Evolutionary conservation across 768 basidiomycete species (phyloP).

Genomic region (Suillus sp.): DNA sequence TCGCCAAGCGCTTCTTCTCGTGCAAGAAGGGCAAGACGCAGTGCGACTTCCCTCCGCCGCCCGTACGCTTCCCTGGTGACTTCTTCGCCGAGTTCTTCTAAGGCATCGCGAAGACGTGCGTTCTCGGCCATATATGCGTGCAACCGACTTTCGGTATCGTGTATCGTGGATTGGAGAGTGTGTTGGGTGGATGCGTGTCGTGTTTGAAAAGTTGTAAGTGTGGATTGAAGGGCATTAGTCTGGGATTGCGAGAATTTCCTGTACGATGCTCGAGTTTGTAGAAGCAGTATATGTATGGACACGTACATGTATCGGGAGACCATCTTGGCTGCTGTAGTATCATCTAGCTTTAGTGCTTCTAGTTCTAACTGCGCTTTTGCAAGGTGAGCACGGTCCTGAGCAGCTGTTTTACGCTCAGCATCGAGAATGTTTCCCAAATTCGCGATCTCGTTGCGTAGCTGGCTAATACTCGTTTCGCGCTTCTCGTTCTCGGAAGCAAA

Average conservation of each 20-base stretch:
- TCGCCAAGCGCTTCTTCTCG: slow-evolving; percentile 66
- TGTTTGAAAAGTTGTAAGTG: slow-evolving; percentile 57
- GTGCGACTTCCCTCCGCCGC: slow-evolving; percentile 66
- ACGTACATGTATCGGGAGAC: slow-evolving; percentile 84
- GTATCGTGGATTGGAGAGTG: slow-evolving; percentile 56
- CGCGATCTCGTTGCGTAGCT: slow-evolving; percentile 48
- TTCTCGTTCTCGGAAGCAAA: slow-evolving; percentile 50
- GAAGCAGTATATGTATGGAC: background rate
- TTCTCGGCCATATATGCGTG: slow-evolving; percentile 44
- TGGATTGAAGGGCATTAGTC: slow-evolving; percentile 62
- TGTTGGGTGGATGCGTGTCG: slow-evolving; percentile 64
- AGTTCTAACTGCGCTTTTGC: slow-evolving; percentile 51
- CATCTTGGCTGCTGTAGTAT: slow-evolving; percentile 78
- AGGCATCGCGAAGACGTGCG: slow-evolving; percentile 53
- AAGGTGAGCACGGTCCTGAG: slow-evolving; percentile 47
- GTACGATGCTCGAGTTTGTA: background rate
- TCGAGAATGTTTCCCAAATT: slow-evolving; percentile 43
- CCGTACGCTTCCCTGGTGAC: slow-evolving; percentile 72
- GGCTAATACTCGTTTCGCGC: slow-evolving; percentile 45
- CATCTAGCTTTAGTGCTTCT: slow-evolving; percentile 59
- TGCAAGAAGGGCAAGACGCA: slow-evolving; percentile 61
- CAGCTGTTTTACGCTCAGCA: slow-evolving; percentile 45
- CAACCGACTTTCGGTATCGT: slow-evolving; percentile 45
- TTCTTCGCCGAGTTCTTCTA: slow-evolving; percentile 74
- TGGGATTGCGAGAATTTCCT: slow-evolving; percentile 87